Conservation (phyloP, 2,329 filamentous ascomycete genomes). For the Hymenoscyphus fructigenus region DNA sequence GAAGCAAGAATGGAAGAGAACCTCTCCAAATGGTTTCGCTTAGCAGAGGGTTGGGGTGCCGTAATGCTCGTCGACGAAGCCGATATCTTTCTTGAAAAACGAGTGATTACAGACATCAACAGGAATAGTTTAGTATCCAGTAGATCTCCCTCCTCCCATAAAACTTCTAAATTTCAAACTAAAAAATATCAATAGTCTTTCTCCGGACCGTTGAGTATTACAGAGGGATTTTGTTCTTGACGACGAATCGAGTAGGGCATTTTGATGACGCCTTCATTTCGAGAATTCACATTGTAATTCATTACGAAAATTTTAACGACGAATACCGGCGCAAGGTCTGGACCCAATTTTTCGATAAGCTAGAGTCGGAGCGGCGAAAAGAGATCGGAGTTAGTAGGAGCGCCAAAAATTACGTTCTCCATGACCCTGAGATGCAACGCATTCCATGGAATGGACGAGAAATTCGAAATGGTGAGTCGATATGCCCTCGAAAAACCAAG, state of each 20-base stretch:
- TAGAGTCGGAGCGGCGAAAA: background rate
- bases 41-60: slow-evolving; percentile 70
- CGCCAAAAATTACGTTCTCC: background rate
- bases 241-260: slow-evolving; percentile 79
- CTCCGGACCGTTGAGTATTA: slow-evolving; percentile 82
- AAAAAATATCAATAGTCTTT: slow-evolving; percentile 58
- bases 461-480: background rate
- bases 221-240: slow-evolving; percentile 82
- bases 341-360: background rate
- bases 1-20: background rate
- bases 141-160: background rate
- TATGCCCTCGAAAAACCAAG: too few relatives aligned
- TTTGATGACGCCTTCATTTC: slow-evolving; percentile 88
- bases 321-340: background rate
- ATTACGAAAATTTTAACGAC: slow-evolving; percentile 48
- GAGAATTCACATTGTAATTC: slow-evolving; percentile 79
- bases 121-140: slow-evolving; percentile 41
- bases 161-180: background rate
- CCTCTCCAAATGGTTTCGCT: slow-evolving; percentile 31
- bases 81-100: slow-evolving; percentile 51
- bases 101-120: slow-evolving; percentile 35
- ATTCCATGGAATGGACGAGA: background rate
- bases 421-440: background rate
- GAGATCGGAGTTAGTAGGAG: background rate
- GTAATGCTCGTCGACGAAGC: slow-evolving; percentile 71